Percentiles rank a stretch among this genome's conserved stretches.
Conservation (phyloP, 371 early-diverging fungal species). For the Apophysomyces variabilis region DNA sequence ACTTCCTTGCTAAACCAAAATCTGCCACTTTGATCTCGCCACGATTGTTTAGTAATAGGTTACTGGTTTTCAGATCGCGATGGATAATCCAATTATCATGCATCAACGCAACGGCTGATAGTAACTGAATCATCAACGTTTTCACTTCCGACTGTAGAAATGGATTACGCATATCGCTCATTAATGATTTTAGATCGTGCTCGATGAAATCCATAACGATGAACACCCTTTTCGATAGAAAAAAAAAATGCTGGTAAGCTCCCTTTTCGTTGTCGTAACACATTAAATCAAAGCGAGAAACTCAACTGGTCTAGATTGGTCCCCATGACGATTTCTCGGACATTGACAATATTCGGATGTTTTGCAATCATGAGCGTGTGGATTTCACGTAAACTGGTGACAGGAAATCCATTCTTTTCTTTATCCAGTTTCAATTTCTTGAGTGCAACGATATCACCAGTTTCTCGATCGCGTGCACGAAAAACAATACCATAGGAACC, state of each 20-base stretch:
- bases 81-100: constrained; percentile 97
- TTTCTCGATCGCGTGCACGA: constrained; percentile 89
- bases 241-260: not conserved
- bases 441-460: constrained; percentile 96
- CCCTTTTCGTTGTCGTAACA: not conserved
- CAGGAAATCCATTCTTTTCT: constrained; percentile 96
- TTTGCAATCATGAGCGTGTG: constrained; percentile 85
- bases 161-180: constrained; percentile 80
- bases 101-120: constrained; percentile 84
- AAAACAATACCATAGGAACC: constrained; percentile 99
- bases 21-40: constrained; percentile 88
- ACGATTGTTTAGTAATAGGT: constrained; percentile 85
- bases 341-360: constrained; percentile 95
- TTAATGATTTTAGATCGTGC: constrained; percentile 91
- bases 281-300: not conserved
- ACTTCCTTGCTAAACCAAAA: constrained; percentile 84
- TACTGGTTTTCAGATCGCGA: constrained; percentile 98
- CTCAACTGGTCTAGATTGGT: constrained; percentile 73
- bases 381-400: constrained; percentile 92
- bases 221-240: constrained; percentile 70
- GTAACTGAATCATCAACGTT: constrained; percentile 87
- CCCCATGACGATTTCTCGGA: constrained; percentile 91
- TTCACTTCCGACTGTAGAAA: constrained; percentile 93
- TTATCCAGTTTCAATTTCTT: constrained; percentile 97
- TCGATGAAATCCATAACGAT: constrained; percentile 98